These are phyloP conservation scores for Kickxella alabastrina DNA, from an alignment of 192 early-diverging fungal genomes.

Conservation along the genomic window DNA sequence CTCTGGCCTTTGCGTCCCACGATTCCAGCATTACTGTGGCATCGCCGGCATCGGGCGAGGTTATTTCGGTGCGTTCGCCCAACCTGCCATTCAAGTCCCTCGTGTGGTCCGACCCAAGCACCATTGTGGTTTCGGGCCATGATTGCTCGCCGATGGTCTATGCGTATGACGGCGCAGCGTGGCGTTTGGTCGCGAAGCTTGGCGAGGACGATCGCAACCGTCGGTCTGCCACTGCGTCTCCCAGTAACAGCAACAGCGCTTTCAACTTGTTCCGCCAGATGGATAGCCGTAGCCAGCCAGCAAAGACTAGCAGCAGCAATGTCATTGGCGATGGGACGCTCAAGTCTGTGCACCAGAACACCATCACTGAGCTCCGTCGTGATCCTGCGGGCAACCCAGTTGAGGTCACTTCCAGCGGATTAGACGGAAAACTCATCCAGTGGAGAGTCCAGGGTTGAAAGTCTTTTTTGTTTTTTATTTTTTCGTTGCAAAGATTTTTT, in stretches of 20 bases:
- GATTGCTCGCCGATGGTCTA: slow-evolving; percentile 90
- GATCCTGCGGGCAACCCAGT: slow-evolving; percentile 21
- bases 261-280: slow-evolving; percentile 86
- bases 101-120: slow-evolving; percentile 69
- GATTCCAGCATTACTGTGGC: slow-evolving; percentile 82
- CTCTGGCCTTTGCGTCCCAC: slow-evolving; percentile 80
- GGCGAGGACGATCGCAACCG: slow-evolving; percentile 73
- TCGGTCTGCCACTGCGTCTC: slow-evolving; percentile 41
- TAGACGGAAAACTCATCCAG: slow-evolving; percentile 47
- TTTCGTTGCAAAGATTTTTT: background rate
- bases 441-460: slow-evolving; percentile 36
- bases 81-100: slow-evolving; percentile 76
- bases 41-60: slow-evolving; percentile 58
- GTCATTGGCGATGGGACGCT: slow-evolving; percentile 53
- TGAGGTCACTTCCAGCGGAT: slow-evolving; percentile 42
- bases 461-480: background rate
- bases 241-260: slow-evolving; percentile 64
- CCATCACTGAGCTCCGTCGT: slow-evolving; percentile 68
- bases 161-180: slow-evolving; percentile 52
- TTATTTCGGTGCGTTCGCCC: slow-evolving; percentile 58
- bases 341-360: slow-evolving; percentile 93
- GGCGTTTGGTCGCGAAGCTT: slow-evolving; percentile 59
- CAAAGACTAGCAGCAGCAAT: slow-evolving; percentile 14
- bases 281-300: slow-evolving; percentile 75
- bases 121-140: slow-evolving; percentile 85